Base-by-base conservation (phyloP, 163 green algal species). In the Chloroidium sp. region DNA sequence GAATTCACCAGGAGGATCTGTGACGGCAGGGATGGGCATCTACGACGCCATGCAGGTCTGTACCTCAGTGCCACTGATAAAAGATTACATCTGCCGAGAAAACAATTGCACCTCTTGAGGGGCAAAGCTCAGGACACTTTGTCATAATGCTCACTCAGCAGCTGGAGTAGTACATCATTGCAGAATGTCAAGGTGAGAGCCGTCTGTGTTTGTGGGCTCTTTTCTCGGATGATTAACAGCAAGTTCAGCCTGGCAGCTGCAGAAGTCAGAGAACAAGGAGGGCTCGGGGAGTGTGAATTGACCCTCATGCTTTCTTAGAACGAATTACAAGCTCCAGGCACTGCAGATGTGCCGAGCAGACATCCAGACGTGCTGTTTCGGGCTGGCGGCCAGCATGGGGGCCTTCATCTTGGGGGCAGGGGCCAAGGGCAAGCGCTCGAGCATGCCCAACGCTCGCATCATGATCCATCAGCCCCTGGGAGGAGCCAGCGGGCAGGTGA, bases 391-490 rank as follows among this genome's bases (percentile, higher is more conserved):
- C 0, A 98, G 95, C 76, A 99, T 99, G 97, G 97, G 97, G n/a
- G 97, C 97, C 0, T 99, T 99, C 86, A 87, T 99, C 74, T 91
- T 99, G 81, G 90, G 93, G n/a, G 93, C 96, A 0, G 96, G 96
- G 75, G 85, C 90, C 74, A 91, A 92, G 77, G 96, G 96, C 81
- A 99, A 99, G 90, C 90, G 96, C n/a, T 93, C 95, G 86, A 93
- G 89, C 75, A 98, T 99, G 97, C 97, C 97, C 67, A 99, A 99
- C 88, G 86, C 93, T 2, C 91, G 97, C 83, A 99, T 99, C 88
- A 99, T 99, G 97, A 99, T 99, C 85, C 97, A 99, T 86, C 97
- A 99, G 91, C 97, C 97, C 1, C 92, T 99, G 69, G 97, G 97
- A 80, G 97, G 97, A 3, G 95, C 95, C 10, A 92, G 83, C 62